Base-by-base conservation (phyloP, 176 grass and related monocot species). In the Oryza coarctata region DNA sequence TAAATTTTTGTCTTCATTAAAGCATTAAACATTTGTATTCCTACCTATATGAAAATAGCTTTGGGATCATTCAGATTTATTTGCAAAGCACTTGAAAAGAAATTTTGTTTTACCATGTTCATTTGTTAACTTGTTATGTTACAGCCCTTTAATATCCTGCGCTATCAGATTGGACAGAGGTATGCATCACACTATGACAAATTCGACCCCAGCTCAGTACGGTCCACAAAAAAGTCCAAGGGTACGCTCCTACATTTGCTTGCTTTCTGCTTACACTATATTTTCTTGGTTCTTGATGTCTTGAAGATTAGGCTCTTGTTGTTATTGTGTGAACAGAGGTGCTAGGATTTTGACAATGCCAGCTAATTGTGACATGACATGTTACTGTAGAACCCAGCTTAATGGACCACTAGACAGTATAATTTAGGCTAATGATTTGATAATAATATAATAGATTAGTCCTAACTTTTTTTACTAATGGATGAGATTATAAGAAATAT, bases 101-200 rank as follows among this genome's bases (percentile, higher is more conserved):
- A 3, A 12, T 63, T 44, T 62, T n/a, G 20, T 74, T 23, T 50
- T 36, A 35, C 29, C 55, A 26, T 9, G n/a, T 65, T 72, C 6
- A 74, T 47, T 73, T 23, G 28, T 87, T 71, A 33, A 30, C 38
- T 64, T 61, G 63, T 65, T 81, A n/a, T 28, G 41, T 74, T 86
- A 73, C 87, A 99, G 96, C 70, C 86, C 11, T 95, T 95, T 85
- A 99, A 99, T 73, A 45, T 99, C 67, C 84, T 99, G 69, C 84
- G 91, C 30, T 99, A 99, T 85, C 91, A 99, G 78, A 88, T 95
- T 83, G 93, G 89, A 62, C 96, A 99, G 86, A 89, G 60, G 60
- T 99, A 99, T 90, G 93, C 96, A 86, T 95, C 91, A 29, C 96
- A 95, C 39, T 99, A 99, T 88, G 96, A 99, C 14, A 93, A 91